Percentiles rank a stretch among this genome's conserved stretches.
phyloP scores from a whole-genome alignment of 495 filamentous ascomycete genomes.

The Talaromyces nanjingensis region DNA sequence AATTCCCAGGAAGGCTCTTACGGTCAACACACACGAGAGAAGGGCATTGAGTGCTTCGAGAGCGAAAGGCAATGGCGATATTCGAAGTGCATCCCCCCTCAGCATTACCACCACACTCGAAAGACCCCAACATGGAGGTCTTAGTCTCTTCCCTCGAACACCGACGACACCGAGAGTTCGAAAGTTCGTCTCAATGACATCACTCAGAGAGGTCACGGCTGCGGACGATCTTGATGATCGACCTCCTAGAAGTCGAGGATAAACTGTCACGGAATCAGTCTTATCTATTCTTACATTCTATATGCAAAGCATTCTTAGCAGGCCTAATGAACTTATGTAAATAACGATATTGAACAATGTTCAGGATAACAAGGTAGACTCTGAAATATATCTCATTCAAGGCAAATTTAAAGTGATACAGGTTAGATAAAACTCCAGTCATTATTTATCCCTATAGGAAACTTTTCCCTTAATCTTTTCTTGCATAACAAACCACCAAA shows the following conservation, averaged over 20 bases:
- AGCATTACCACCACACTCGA: background rate
- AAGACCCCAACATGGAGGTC: background rate
- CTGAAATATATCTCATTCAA: background rate
- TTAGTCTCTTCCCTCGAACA: constrained; percentile 3
- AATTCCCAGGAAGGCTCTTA: background rate
- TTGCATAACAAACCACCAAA: background rate
- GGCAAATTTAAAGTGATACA: background rate
- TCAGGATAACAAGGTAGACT: background rate
- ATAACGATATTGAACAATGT: background rate
- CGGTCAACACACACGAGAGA: background rate
- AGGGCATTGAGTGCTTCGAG: background rate
- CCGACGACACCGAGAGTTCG: constrained; percentile 1
- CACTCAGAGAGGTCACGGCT: background rate
- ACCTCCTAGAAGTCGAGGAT: background rate
- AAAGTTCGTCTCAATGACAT: background rate
- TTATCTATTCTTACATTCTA: background rate
- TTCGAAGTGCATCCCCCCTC: background rate
- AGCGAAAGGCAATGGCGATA: background rate
- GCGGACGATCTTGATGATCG: background rate
- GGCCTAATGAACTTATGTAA: background rate
- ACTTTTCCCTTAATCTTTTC: background rate
- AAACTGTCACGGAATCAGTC: background rate
- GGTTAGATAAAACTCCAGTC: background rate
- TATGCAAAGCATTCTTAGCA: background rate
- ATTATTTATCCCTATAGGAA: background rate